Percentiles rank a stretch among this genome's conserved stretches.
Evolutionary conservation across 1,284 basidiomycete genomes (phyloP).

Genomic region (Wolfiporia cocos): DNA sequence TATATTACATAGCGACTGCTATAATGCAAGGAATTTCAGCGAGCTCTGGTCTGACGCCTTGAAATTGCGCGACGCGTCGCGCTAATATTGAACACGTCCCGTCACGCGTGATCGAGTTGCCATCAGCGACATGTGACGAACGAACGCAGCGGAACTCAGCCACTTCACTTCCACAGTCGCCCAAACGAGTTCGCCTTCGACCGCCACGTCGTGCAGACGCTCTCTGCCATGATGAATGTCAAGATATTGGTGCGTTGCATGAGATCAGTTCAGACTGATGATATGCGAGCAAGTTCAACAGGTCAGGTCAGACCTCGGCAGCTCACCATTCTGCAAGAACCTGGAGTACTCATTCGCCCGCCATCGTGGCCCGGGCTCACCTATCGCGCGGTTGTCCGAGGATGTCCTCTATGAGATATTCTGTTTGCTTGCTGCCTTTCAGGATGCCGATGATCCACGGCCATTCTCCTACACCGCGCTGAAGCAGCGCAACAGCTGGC

Average conservation of each 20-base stretch:
- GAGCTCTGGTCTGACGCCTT: neutral
- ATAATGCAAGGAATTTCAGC: too few species aligned
- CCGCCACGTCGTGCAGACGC: too few species aligned
- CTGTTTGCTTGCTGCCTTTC: neutral
- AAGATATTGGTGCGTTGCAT: too few species aligned
- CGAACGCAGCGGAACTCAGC: too few species aligned
- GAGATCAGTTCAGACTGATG: too few species aligned
- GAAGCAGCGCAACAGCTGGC: neutral
- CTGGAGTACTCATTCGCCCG: too few species aligned
- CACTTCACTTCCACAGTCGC: too few species aligned
- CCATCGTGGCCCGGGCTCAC: constrained; percentile 1
- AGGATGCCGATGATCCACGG: neutral
- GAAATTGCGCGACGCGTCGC: neutral
- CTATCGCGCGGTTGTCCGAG: constrained; percentile 1
- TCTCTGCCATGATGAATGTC: too few species aligned
- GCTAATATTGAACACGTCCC: too few species aligned
- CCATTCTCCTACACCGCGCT: neutral
- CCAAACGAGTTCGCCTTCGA: too few species aligned
- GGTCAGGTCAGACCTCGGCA: neutral
- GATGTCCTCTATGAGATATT: constrained; percentile 3
- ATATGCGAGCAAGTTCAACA: neutral
- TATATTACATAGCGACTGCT: neutral
- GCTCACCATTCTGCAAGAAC: neutral
- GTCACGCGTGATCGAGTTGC: too few species aligned
- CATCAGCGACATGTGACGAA: too few species aligned